These are phyloP conservation scores for Ceratocystis cacaofunesta DNA, from an alignment of 2,329 filamentous ascomycete species.

Conservation along the genomic window DNA sequence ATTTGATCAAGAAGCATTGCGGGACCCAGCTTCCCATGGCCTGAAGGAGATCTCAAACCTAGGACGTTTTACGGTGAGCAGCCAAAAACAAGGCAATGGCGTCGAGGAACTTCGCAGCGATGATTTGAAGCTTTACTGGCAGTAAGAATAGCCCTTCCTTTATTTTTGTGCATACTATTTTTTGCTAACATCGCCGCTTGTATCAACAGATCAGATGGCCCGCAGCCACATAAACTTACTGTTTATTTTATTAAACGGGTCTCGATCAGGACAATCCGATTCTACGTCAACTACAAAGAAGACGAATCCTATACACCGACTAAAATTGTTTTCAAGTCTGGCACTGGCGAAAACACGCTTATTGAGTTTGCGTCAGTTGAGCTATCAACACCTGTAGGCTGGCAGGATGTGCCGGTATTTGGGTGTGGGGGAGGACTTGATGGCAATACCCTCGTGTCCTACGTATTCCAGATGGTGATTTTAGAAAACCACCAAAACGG, in stretches of 20 bases:
- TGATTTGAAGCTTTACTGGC: slow-evolving; percentile 62
- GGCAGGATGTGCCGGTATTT: slow-evolving; percentile 65
- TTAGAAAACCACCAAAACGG: slow-evolving; percentile 98
- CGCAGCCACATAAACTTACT: slow-evolving; percentile 67
- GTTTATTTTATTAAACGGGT: slow-evolving; percentile 78
- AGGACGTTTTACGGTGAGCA: slow-evolving; percentile 69
- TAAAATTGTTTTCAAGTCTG: slow-evolving; percentile 75
- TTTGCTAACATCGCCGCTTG: slow-evolving; percentile 9
- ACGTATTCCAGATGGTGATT: slow-evolving; percentile 78
- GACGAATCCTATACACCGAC: slow-evolving; percentile 97
- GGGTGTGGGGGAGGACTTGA: slow-evolving; percentile 43
- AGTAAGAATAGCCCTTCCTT: slow-evolving; percentile 35
- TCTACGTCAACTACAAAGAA: slow-evolving; percentile 78
- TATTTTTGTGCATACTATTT: background rate
- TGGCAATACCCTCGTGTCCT: slow-evolving; percentile 66
- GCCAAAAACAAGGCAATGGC: slow-evolving; percentile 65
- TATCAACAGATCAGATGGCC: slow-evolving; percentile 53
- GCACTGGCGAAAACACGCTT: slow-evolving; percentile 81
- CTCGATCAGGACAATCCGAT: slow-evolving; percentile 60
- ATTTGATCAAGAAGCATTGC: slow-evolving; percentile 26
- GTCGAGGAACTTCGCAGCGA: slow-evolving; percentile 62
- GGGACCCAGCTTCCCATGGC: slow-evolving; percentile 40
- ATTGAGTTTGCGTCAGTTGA: slow-evolving; percentile 73
- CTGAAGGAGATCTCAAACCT: slow-evolving; percentile 76
- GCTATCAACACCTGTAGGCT: slow-evolving; percentile 67